Conservation (phyloP, 305 asterid species). For the Solanum hybrid region DNA sequence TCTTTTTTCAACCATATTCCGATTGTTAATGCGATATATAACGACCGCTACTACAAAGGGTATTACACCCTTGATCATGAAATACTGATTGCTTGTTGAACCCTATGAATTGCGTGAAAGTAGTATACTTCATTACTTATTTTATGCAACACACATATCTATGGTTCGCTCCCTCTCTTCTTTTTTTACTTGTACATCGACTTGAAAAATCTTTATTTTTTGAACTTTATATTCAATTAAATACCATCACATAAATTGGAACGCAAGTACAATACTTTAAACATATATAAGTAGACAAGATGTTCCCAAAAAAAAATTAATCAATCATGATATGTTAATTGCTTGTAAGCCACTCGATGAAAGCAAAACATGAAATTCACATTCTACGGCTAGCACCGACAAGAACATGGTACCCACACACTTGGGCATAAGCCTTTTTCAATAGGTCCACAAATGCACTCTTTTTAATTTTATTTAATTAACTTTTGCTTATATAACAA, state of each 20-base stretch:
- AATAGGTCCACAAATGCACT: not conserved
- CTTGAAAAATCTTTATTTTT: not conserved
- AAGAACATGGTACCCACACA: not conserved
- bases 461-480: not conserved
- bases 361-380: not conserved
- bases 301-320: not conserved
- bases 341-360: not conserved
- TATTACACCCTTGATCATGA: not conserved
- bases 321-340: not conserved
- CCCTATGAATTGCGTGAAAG: not conserved
- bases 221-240: rapidly evolving
- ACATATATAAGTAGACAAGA: not conserved
- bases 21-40: not conserved
- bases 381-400: not conserved
- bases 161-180: not conserved
- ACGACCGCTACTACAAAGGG: not conserved
- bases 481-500: not conserved
- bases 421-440: not conserved
- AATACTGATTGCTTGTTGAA: too few relatives aligned
- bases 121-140: not conserved
- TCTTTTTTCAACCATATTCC: not conserved
- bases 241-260: not conserved
- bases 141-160: not conserved
- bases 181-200: rapidly evolving
- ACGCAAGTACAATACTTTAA: not conserved